These are phyloP conservation scores for Diaporthe batatas DNA, from an alignment of 2,329 filamentous ascomycete genomes.

Conservation along the genomic window DNA sequence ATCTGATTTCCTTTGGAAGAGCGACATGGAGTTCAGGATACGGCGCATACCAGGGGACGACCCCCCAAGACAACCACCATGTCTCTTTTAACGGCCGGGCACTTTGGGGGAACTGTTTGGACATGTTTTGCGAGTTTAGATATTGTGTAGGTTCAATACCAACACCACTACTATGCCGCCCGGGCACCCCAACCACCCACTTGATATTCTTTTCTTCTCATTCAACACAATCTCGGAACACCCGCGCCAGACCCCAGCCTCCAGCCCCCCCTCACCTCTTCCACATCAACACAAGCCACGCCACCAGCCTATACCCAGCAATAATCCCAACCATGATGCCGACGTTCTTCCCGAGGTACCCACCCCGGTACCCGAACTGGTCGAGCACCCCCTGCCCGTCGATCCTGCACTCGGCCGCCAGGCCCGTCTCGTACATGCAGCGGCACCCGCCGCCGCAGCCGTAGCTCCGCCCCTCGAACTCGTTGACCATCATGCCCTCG, in stretches of 20 bases:
- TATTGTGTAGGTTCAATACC: conserved; percentile 20
- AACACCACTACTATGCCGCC: not conserved
- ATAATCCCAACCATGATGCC: conserved; percentile 85
- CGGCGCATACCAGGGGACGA: not conserved
- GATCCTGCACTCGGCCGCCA: conserved; percentile 76
- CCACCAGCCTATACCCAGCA: conserved; percentile 77
- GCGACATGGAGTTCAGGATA: conserved; percentile 30
- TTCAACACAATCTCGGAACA: not conserved
- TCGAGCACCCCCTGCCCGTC: conserved; percentile 77
- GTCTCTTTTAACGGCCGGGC: conserved; percentile 1
- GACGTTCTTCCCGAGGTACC: conserved; percentile 75
- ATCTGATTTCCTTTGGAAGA: not conserved
- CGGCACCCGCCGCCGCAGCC: conserved; percentile 67
- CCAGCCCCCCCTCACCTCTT: conserved; percentile 44
- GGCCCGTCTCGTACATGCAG: conserved; percentile 78
- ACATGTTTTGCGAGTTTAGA: not conserved
- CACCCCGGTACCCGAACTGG: conserved; percentile 76
- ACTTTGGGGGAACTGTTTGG: not conserved
- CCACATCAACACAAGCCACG: conserved; percentile 70
- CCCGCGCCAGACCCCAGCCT: not conserved
- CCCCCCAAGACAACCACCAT: not conserved
- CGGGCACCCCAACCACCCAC: too few species aligned
- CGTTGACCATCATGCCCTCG: conserved; percentile 93
- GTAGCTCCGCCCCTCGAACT: conserved; percentile 78
- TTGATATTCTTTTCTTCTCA: too few species aligned